phyloP scores from a whole-genome alignment of 352 stramenopile genomes.

The Phytopythium ostracodes region DNA sequence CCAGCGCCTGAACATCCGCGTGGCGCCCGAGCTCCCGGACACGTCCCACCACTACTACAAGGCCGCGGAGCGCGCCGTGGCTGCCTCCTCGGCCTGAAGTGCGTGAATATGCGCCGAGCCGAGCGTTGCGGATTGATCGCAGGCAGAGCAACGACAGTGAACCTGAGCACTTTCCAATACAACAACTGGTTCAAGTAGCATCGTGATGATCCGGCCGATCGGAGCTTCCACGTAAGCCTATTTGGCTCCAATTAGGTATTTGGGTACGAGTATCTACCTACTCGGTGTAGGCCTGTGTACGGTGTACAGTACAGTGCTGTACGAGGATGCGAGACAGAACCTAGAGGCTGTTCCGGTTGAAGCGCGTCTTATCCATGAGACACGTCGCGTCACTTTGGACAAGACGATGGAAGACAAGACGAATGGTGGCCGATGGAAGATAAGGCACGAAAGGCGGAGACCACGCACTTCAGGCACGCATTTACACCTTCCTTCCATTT shows the following conservation, averaged over 20 bases:
- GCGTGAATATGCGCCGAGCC: not conserved
- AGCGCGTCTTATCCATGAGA: too few relatives aligned
- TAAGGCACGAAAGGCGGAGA: not conserved
- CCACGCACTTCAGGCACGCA: not conserved
- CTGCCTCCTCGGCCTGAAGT: not conserved
- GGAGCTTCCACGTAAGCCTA: not conserved
- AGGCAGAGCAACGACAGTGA: not conserved
- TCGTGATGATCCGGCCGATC: not conserved
- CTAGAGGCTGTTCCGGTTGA: not conserved
- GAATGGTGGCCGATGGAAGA: too few relatives aligned
- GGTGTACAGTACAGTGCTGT: too few relatives aligned
- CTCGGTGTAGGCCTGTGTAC: too few relatives aligned
- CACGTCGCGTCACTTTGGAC: not conserved
- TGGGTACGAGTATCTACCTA: too few relatives aligned
- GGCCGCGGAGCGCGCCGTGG: not conserved
- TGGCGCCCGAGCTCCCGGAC: constrained; percentile 32
- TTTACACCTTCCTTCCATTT: not conserved
- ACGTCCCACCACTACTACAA: constrained; percentile 23
- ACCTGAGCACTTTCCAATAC: not conserved
- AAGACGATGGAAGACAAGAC: too few relatives aligned
- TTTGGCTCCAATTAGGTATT: too few relatives aligned
- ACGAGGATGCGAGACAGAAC: too few relatives aligned
- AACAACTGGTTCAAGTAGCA: not conserved
- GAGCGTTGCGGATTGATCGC: not conserved
- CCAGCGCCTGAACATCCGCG: constrained; percentile 42